Evolutionary conservation across 257 asterid genomes (phyloP).

Genomic region (Solanum habrochaites): DNA sequence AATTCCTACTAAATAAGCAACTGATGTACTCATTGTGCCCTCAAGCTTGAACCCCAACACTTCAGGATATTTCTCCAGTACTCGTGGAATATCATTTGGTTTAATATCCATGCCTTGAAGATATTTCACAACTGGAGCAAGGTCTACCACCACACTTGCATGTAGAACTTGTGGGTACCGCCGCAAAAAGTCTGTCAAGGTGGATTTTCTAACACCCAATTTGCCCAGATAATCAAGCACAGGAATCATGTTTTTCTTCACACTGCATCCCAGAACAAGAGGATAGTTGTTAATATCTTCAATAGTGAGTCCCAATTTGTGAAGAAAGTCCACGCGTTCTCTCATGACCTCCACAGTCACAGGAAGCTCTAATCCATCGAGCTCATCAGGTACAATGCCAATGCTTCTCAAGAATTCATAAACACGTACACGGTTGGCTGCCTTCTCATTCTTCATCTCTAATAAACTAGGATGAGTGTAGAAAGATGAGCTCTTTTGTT

Average conservation of each 20-base stretch:
- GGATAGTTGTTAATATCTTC: constrained; percentile 93
- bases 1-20: constrained; percentile 90
- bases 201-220: constrained; percentile 73
- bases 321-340: constrained; percentile 87
- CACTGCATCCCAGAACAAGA: constrained; percentile 95
- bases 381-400: constrained; percentile 81
- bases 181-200: constrained; percentile 67
- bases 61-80: constrained; percentile 76
- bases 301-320: constrained; percentile 73
- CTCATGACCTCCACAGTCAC: constrained; percentile 89
- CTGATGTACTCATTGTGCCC: constrained; percentile 98
- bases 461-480: constrained; percentile 74
- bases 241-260: constrained; percentile 95
- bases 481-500: constrained; percentile 41
- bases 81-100: constrained; percentile 76
- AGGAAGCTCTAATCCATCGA: constrained; percentile 92
- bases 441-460: constrained; percentile 69
- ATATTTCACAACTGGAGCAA: constrained; percentile 83
- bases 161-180: constrained; percentile 92
- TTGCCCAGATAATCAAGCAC: constrained; percentile 95
- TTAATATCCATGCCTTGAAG: constrained; percentile 96
- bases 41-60: constrained; percentile 91
- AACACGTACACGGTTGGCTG: constrained; percentile 60
- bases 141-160: constrained; percentile 92
- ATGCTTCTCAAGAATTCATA: constrained; percentile 73